Base-by-base conservation (phyloP, 306 rosid genomes). In the Dryas drummondii region DNA sequence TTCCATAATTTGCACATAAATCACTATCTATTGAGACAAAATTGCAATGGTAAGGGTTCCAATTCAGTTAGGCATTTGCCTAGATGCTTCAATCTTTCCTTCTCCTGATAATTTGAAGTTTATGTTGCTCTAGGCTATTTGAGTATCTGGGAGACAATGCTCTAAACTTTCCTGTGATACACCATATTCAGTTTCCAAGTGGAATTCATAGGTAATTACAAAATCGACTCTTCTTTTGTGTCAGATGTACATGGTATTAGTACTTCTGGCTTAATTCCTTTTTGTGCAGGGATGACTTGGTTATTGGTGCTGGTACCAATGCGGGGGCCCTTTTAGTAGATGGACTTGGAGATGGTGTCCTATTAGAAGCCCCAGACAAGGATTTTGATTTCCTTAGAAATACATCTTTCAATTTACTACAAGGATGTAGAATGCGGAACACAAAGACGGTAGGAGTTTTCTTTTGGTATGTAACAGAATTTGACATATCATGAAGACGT, bases 351-450 rank as follows among this genome's bases (percentile, higher is more conserved):
- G 99, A 92, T 47, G 99, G 99, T 53, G 11, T 94, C 81, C 91
- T 94, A 55, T 66, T 94, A 54, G 99, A 94, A 71, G 97, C 97
- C 76, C 68, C 79, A 26, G 96, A 90, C 84, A 84, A 90, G 81
- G 99, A 94, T 79, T 90, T 94, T 57, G 96, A 94, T 60, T 92
- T 92, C 68, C 80, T 94, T 40, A 89, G 97, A 78, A 87, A 90
- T 55, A 92, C 99, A 61, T 94, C 99, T 74, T 94, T 94, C 93
- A 94, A 94, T 82, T 85, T 94, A 79, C 91, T 94, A 63, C 99
- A 94, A 85, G 99, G 99, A 56, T 94, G 99, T 88, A 81, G 99
- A 87, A 94, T 94, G 99, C 87, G 99, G 66, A 94, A 94, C 62
- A 94, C 99, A 26, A 94, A 94, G 84, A 94, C 99, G 68, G 99